phyloP scores from a whole-genome alignment of 2,329 filamentous ascomycete species.

The Colletotrichum tropicicola region DNA sequence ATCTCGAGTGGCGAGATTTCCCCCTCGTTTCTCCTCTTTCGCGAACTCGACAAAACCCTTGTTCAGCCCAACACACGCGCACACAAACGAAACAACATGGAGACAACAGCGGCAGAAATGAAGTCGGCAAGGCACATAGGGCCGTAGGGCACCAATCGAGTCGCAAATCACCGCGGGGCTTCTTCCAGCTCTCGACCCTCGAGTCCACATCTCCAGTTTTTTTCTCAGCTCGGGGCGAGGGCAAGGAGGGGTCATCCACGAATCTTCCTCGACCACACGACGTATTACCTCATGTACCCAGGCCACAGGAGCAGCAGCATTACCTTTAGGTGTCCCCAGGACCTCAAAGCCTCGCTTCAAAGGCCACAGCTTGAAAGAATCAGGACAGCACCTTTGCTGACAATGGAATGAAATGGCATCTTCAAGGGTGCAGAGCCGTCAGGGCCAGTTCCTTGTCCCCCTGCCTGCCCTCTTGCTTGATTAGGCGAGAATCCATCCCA shows the following conservation, averaged over 20 bases:
- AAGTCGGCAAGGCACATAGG: not conserved
- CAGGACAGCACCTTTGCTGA: not conserved
- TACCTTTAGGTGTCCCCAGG: not conserved
- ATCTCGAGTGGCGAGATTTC: too few relatives aligned
- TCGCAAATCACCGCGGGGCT: not conserved
- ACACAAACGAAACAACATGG: not conserved
- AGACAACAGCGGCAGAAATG: not conserved
- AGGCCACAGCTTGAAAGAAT: too few relatives aligned
- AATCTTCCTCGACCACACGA: not conserved
- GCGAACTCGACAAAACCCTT: not conserved
- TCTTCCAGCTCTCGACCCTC: too few relatives aligned
- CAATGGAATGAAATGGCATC: not conserved
- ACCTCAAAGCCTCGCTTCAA: too few relatives aligned
- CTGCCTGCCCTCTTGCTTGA: too few relatives aligned
- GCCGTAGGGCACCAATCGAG: slow-evolving; percentile 1
- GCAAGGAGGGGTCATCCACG: not conserved
- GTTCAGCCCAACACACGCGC: not conserved
- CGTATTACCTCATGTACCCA: too few relatives aligned
- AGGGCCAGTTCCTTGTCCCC: too few relatives aligned
- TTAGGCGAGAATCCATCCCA: slow-evolving; percentile 15
- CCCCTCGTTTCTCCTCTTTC: too few relatives aligned
- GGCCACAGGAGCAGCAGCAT: not conserved
- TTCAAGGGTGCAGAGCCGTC: too few relatives aligned
- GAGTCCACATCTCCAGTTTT: slow-evolving; percentile 5
- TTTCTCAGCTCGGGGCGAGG: not conserved